These are phyloP conservation scores for Solanum megistacrolobum DNA, from an alignment of 257 asterid species.

Conservation along the genomic window DNA sequence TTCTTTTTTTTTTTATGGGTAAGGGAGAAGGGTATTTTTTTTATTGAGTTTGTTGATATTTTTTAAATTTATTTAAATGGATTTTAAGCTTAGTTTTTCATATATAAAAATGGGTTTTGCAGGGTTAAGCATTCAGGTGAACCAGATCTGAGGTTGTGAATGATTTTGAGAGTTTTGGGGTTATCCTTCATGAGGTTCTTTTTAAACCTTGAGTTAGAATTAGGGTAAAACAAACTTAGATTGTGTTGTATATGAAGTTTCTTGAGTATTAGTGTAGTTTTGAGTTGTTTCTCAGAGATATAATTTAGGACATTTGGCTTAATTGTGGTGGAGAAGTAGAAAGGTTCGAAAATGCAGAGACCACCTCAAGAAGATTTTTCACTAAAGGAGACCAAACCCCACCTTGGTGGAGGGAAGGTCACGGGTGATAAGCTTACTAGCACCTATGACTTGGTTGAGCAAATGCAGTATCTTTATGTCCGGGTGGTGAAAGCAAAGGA, in stretches of 20 bases:
- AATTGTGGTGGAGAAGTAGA: not conserved
- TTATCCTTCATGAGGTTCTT: not conserved
- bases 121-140: not conserved
- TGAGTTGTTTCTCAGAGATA: not conserved
- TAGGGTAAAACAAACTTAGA: not conserved
- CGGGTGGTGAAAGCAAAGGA: conserved; percentile 10
- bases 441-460: conserved; percentile 17
- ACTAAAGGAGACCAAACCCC: conserved; percentile 10
- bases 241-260: not conserved
- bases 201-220: not conserved
- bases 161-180: not conserved
- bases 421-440: conserved; percentile 1
- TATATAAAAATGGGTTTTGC: not conserved
- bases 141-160: not conserved
- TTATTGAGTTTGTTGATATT: not conserved
- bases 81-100: not conserved
- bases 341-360: not conserved
- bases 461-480: conserved; percentile 9
- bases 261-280: not conserved
- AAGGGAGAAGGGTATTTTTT: not conserved
- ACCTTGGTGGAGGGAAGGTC: conserved; percentile 11
- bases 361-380: conserved; percentile 2
- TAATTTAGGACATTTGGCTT: not conserved
- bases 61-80: not conserved
- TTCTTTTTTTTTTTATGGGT: not conserved